Conservation (phyloP, 306 rosid species). For the Vigna radiata region DNA sequence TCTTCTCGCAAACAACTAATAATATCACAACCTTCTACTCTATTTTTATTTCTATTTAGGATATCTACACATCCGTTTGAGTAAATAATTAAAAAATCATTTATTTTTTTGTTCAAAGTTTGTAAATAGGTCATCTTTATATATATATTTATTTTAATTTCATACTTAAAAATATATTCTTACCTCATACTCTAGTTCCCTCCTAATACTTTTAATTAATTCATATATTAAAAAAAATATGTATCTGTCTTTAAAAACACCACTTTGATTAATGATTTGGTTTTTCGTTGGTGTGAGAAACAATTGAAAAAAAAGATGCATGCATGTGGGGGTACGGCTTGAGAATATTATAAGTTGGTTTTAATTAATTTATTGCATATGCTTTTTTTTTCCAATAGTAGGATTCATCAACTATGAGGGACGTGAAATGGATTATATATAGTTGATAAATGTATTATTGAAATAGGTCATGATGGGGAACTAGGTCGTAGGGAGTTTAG, state of each 20-base stretch:
- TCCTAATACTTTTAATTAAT: no score
- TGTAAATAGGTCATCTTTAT: no score
- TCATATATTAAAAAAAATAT: no score
- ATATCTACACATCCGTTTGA: neutral
- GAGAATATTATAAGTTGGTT: neutral
- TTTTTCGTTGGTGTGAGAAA: neutral
- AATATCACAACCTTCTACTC: neutral
- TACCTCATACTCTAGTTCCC: no score
- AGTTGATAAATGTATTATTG: neutral
- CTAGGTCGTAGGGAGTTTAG: neutral
- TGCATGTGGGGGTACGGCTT: neutral
- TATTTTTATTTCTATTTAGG: neutral
- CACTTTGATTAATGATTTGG: no score
- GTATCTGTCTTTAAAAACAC: no score
- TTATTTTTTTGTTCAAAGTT: no score
- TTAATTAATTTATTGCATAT: neutral
- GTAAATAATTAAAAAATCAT: no score
- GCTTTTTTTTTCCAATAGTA: neutral
- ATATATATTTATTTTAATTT: no score
- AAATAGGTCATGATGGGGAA: conserved; percentile 25
- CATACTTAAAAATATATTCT: no score
- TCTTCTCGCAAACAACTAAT: conserved; percentile 43
- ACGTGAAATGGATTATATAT: neutral
- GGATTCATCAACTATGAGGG: neutral
- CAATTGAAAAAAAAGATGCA: neutral